Evolutionary conservation across 2,329 filamentous ascomycete species (phyloP), one percentile per base, ranked within the genome.

Genomic region (Tothia fuscella): DNA sequence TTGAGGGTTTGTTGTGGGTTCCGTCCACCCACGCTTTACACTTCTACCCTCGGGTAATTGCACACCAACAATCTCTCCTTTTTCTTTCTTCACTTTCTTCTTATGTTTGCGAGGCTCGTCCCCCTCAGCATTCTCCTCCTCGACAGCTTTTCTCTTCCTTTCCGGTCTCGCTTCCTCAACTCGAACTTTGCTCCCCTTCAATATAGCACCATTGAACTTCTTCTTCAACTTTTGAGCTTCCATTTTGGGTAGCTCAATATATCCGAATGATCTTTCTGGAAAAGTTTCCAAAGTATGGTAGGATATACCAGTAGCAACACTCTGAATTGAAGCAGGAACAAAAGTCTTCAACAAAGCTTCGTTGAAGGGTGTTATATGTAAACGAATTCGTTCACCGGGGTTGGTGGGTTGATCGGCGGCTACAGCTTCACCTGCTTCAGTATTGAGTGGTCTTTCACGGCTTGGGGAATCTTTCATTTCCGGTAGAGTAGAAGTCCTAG

Each of bases 221-320:
- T 82, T 89, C 65, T 80, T 86, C 41, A 96, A 63, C 60, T 87
- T 93, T n/a, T 89, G 82, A 7, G 89, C 91, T 49, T 93, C 87
- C 61, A 76, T 74, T 3, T 59, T 63, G 1, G 88, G 88, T 28
- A 98, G 64, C 35, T 93, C 87, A 46, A 96, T 69, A 63, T 83
- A 98, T 43, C 89, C 91, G 76, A 86, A 98, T 41, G 76, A 80
- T 56, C 77, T 82, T 50, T 98, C 91, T 12, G 89, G 89, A 48
- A 93, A 94, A 1, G 88, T 88, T 55, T 86, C 75, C 50, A 95
- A 65, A 4, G 70, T 68, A 61, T 96, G 89, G 63, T 81, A 95
- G n/a, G 88, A 94, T 40, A 95, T 74, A 56, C 87, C 84, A 47
- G 77, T 76, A 16, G 84, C 85, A 34, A 67, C 66, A 12, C 76